Conservation (phyloP, 306 rosid species). For the Senna tora region DNA sequence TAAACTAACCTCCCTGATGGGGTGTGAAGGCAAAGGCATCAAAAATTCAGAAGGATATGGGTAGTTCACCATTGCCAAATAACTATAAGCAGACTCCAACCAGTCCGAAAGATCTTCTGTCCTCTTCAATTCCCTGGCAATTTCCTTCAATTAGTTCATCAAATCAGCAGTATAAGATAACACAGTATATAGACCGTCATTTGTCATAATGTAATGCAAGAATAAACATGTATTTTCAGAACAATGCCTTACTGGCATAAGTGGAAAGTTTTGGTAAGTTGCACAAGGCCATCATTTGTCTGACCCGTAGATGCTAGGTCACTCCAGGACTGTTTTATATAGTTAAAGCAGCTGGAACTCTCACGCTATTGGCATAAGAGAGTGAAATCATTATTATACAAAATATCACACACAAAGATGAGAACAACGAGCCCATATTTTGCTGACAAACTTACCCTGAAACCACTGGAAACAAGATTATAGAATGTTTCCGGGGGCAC, state of each 20-base stretch:
- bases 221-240: constrained; percentile 7
- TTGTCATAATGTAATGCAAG: not conserved
- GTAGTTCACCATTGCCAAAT: constrained; percentile 85
- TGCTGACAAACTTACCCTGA: constrained; percentile 51
- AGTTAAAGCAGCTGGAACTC: constrained; percentile 70
- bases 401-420: constrained; percentile 5
- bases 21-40: constrained; percentile 82
- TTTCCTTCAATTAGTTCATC: constrained; percentile 37
- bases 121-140: constrained; percentile 54
- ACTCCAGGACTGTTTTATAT: constrained; percentile 77
- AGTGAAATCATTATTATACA: constrained; percentile 26
- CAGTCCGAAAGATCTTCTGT: constrained; percentile 56
- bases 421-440: not conserved
- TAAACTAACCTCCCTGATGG: constrained; percentile 74
- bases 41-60: constrained; percentile 72
- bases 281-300: constrained; percentile 57
- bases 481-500: constrained; percentile 78
- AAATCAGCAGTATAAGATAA: constrained; percentile 35
- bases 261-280: constrained; percentile 59
- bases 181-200: constrained; percentile 14
- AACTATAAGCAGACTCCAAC: constrained; percentile 85
- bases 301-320: constrained; percentile 49
- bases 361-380: constrained; percentile 59
- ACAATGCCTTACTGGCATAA: constrained; percentile 63
- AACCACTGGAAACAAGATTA: constrained; percentile 72